Base-by-base conservation (phyloP, 2,329 filamentous ascomycete genomes). In the Apiospora kogelbergensis region DNA sequence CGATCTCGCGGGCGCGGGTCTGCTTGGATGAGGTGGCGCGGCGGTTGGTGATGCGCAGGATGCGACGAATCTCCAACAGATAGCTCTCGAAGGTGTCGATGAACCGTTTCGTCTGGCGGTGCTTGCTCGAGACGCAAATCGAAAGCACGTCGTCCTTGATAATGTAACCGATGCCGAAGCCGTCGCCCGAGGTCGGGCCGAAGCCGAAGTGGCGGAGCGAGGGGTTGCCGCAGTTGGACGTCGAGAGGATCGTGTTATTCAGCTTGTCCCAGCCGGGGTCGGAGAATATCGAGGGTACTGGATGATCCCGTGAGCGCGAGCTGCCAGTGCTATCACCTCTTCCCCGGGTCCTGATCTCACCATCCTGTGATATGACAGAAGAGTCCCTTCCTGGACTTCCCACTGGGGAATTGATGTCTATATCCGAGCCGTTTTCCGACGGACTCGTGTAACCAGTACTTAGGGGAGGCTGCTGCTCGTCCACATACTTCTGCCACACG, bases 211-310 rank as follows among this genome's bases (percentile, higher is more conserved):
- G 95, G 1, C 96, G 90, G 22, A 99, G 89, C 0, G 92, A 94
- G 0, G 96, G 96, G 80, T 98, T 99, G 70, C 96, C 96, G 80
- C 96, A 99, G 84, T 99, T 99, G n/a, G 95, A 98, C 0, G 96
- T 98, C 7, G 93, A 97, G 46, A 99, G 84, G 72, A 98, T 93
- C 10, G 95, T 98, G 72, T 89, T 97, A 84, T 98, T 98, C 73
- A 98, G 88, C 78, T 93, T 95, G 80, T 98, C 95, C 94, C 95
- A 99, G 64, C 95, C 96, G 1, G 87, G 75, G 76, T 99, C 96
- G 64, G 91, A 90, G 79, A 98, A 99, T 68, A 99, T 86, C 6
- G 90, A 84, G 0, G 96, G 96, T 75, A 95, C 86, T 69, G 84
- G 76, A 76, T 85, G 77, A 75, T 82, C 80, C 44, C 79, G 78